phyloP scores from a whole-genome alignment of 139 green algal species.

The Mychonastes homosphaera region DNA sequence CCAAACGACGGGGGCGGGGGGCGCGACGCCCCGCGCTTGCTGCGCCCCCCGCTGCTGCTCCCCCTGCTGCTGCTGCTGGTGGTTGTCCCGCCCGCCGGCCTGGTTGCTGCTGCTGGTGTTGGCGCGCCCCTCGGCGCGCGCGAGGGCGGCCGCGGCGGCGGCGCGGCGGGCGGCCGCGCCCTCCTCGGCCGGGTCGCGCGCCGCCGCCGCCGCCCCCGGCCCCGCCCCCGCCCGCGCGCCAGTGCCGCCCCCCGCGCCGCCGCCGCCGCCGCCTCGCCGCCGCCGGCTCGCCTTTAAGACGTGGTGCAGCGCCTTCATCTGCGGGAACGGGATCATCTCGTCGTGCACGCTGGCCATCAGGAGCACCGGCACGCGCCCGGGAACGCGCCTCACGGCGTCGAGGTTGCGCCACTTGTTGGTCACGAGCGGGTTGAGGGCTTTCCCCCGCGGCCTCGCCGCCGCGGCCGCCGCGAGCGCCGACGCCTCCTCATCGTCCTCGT shows the following conservation, averaged over 20 bases:
- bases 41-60: neutral
- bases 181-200: too few species aligned
- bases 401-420: slow-evolving; percentile 76
- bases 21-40: too few species aligned
- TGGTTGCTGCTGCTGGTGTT: neutral
- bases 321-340: slow-evolving; percentile 62
- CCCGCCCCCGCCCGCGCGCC: neutral
- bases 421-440: slow-evolving; percentile 73
- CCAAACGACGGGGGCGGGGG: neutral
- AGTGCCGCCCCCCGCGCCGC: neutral
- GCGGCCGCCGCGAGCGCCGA: neutral
- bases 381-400: slow-evolving; percentile 34
- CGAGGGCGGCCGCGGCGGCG: neutral
- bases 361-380: slow-evolving; percentile 41
- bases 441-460: slow-evolving; percentile 14
- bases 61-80: neutral
- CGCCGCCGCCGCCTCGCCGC: neutral
- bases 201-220: neutral
- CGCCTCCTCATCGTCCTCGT: neutral
- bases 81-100: neutral
- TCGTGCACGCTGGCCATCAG: slow-evolving; percentile 59
- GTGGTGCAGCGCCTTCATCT: slow-evolving; percentile 61
- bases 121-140: neutral
- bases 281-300: neutral
- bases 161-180: neutral